These are phyloP conservation scores for Termitomyces sp. DNA, from an alignment of 768 basidiomycete genomes.

Conservation along the genomic window DNA sequence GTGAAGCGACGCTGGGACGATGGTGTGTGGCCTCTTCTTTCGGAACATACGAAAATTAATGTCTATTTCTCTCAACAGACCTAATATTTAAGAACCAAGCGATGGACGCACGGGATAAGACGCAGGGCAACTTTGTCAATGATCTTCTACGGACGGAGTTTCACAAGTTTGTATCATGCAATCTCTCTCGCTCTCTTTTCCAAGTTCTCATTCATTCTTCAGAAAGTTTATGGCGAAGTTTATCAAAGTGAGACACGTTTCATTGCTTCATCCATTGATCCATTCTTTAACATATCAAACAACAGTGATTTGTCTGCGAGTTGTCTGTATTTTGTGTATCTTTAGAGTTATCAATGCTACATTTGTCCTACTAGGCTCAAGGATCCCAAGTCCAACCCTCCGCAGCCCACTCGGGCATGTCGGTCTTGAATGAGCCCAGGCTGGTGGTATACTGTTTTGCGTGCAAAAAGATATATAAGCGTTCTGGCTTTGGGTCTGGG, in stretches of 20 bases:
- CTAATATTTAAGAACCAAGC: conserved; percentile 97
- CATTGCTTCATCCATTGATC: not conserved
- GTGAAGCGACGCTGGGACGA: conserved; percentile 97
- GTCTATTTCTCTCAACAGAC: not conserved
- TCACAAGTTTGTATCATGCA: conserved; percentile 61
- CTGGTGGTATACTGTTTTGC: conserved; percentile 81
- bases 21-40: conserved; percentile 41
- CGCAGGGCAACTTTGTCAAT: conserved; percentile 85
- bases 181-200: not conserved
- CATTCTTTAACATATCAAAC: not conserved
- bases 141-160: conserved; percentile 92
- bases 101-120: conserved; percentile 55
- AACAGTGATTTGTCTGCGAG: conserved; percentile 4
- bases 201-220: not conserved
- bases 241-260: conserved; percentile 55
- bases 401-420: conserved; percentile 85
- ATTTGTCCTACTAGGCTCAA: not conserved
- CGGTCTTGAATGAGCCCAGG: conserved; percentile 79
- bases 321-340: conserved; percentile 10
- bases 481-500: conserved; percentile 90
- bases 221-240: conserved; percentile 94
- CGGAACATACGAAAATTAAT: not conserved
- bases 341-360: conserved; percentile 8
- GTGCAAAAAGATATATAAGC: conserved; percentile 93
- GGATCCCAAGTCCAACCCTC: conserved; percentile 68